Base-by-base conservation (phyloP, 129 eudicot genomes). In the Ambrosia artemisiifolia region DNA sequence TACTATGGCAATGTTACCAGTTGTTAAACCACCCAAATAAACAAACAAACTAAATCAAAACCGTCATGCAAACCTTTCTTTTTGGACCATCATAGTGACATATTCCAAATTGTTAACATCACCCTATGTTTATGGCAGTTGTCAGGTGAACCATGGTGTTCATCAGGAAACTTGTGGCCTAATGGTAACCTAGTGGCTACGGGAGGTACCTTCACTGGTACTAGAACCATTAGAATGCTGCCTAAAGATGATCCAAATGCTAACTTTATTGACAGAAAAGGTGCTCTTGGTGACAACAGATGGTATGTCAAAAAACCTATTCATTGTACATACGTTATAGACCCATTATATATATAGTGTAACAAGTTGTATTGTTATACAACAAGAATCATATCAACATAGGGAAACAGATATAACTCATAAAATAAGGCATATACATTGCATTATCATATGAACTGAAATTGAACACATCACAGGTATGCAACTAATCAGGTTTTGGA, bases 141-240 rank as follows among this genome's bases (percentile, higher is more conserved):
- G 14, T 50, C 62, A 3, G 73, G 82, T 13, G 87, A 91, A 73
- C 87, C 98, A 56, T 93, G 98, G 98, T 90, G 98, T 70, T 93
- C 98, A 7, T 80, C 86, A 0, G 98, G 98, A 59, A 85, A 90
- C 18, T 75, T 93, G 34, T 43, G 86, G 35, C 67, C 84, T 7
- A 74, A 82, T 17, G 98, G 98, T 16, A 77, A 69, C 71, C 83
- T 93, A 5, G 48, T 93, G 36, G 81, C 85, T 24, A 83, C 96
- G 3, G 98, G 98, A 50, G 98, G 98, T 7, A 78, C 75, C 50
- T 24, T 48, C 6, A 85, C 79, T n/a, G 96, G 88, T 66, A 69
- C 69, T 6, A 82, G 63, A 79, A 57, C 81, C 7, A 40, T 92
- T 33, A 79, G 98, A 71, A 71, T 81, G 55, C 16, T 85, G 28